Evolutionary conservation across 345 rosid genomes (phyloP).

Genomic region (Boechera retrofracta): DNA sequence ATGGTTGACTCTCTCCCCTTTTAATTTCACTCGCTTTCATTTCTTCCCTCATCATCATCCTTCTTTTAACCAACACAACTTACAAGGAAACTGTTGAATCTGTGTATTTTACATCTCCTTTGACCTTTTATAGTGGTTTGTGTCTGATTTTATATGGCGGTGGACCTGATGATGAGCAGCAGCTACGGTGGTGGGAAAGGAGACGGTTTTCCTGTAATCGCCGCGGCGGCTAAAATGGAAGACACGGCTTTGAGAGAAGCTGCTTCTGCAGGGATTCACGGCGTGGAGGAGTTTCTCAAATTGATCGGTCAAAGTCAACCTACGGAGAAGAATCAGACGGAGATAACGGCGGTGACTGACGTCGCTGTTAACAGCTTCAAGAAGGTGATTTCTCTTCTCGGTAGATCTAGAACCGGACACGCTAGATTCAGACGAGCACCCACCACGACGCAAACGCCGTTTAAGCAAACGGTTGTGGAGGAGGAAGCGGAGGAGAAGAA

Average conservation of each 20-base stretch:
- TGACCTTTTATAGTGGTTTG: conserved; percentile 8
- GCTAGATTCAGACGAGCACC: conserved; percentile 82
- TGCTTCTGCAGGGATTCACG: conserved; percentile 75
- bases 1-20: conserved; percentile 37
- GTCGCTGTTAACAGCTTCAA: conserved; percentile 75
- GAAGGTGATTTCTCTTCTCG: conserved; percentile 76
- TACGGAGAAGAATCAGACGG: conserved; percentile 41
- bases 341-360: conserved; percentile 69
- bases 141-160: conserved; percentile 22
- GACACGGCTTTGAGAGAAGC: conserved; percentile 73
- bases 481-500: conserved; percentile 24
- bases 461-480: background rate
- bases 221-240: conserved; percentile 44
- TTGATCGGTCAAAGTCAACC: conserved; percentile 55
- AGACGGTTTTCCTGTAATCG: conserved; percentile 16
- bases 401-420: conserved; percentile 79
- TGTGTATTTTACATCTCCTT: background rate
- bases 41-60: background rate
- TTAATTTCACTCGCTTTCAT: background rate
- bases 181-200: conserved; percentile 17
- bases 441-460: background rate
- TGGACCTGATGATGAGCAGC: conserved; percentile 35
- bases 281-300: conserved; percentile 74
- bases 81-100: background rate
- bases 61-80: conserved; percentile 11